These are phyloP conservation scores for Fusarium mexicanum DNA, from an alignment of 2,329 filamentous ascomycete genomes.

Conservation along the genomic window DNA sequence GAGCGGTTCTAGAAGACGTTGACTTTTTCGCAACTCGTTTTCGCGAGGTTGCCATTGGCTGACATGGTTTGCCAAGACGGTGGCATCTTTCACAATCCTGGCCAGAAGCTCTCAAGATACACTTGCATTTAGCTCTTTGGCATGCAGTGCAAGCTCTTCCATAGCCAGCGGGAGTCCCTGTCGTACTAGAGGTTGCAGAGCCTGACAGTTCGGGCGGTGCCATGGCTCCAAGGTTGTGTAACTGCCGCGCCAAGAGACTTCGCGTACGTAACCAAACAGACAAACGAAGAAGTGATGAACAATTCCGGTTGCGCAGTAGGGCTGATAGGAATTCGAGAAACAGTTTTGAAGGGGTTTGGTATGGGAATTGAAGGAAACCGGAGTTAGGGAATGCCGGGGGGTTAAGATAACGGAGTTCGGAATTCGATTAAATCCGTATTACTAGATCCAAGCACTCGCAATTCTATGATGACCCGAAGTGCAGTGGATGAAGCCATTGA, in stretches of 20 bases:
- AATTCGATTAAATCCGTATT: conserved; percentile 21
- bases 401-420: conserved; percentile 10
- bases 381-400: conserved; percentile 7
- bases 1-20: conserved; percentile 52
- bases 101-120: conserved; percentile 51
- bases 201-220: conserved; percentile 31
- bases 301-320: conserved; percentile 30
- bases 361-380: conserved; percentile 8
- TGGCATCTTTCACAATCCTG: conserved; percentile 53
- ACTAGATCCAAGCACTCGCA: background rate
- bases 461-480: background rate
- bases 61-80: conserved; percentile 59
- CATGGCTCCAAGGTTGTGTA: conserved; percentile 26
- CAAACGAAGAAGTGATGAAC: background rate
- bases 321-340: conserved; percentile 16
- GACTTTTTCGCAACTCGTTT: conserved; percentile 50
- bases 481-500: background rate
- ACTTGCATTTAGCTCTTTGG: conserved; percentile 60
- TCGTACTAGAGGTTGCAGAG: conserved; percentile 5
- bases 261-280: conserved; percentile 1
- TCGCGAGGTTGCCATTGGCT: conserved; percentile 54
- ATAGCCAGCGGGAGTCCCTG: conserved; percentile 51
- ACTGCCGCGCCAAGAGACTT: background rate
- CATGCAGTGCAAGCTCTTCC: conserved; percentile 59
- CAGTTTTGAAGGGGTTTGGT: conserved; percentile 1